Conservation (phyloP, 2,329 filamentous ascomycete genomes). For the Cercospora citrullina region DNA sequence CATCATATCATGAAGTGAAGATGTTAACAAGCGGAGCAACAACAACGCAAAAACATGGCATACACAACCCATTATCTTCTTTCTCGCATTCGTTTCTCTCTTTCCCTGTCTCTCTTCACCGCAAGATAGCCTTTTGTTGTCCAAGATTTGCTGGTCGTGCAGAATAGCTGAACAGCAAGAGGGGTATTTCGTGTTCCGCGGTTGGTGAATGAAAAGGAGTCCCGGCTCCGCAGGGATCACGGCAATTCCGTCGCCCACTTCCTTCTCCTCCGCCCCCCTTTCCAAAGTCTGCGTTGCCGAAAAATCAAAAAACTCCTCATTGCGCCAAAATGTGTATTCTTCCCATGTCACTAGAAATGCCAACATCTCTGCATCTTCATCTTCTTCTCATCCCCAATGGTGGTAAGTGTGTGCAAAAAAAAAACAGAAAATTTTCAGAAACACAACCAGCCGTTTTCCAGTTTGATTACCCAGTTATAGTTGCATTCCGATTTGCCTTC, state of each 20-base stretch:
- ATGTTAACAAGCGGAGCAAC: neutral
- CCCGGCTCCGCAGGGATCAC: neutral
- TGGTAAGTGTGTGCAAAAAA: neutral
- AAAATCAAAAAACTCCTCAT: neutral
- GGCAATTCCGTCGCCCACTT: neutral
- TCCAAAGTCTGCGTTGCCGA: neutral
- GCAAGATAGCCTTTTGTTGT: neutral
- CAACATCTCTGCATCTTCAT: neutral
- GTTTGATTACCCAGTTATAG: neutral
- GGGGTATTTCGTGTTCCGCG: neutral
- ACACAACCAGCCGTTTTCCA: neutral
- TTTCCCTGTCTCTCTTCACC: neutral
- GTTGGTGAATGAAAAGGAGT: neutral
- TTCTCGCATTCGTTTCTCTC: neutral
- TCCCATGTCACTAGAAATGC: neutral
- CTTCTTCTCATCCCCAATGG: neutral
- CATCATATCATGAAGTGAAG: neutral
- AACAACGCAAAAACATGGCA: neutral
- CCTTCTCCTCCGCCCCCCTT: neutral
- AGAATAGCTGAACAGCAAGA: neutral
- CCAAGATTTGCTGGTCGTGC: neutral
- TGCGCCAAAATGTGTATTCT: neutral
- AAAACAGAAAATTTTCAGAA: neutral
- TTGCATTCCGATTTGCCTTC: neutral
- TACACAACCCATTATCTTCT: neutral